Evolutionary conservation across 257 asterid genomes (phyloP).

Genomic region (Solanum bulbocastanum): DNA sequence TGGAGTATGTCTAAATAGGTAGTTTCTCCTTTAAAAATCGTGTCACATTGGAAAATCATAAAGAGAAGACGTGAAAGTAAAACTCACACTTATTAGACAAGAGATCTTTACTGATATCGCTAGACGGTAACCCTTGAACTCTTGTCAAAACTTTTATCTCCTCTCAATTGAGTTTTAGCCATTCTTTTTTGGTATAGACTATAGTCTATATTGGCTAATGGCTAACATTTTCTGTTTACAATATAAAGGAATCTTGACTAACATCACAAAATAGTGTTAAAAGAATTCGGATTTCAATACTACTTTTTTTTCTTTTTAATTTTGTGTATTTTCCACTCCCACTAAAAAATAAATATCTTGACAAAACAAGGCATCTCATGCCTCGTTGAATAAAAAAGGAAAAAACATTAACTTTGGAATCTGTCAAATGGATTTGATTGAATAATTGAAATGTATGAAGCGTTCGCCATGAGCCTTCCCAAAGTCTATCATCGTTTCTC

Average conservation of each 20-base stretch:
- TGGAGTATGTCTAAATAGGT: too few species aligned
- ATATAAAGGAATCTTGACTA: background rate
- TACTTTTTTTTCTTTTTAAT: background rate
- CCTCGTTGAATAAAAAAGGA: background rate
- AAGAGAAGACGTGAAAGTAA: rapidly evolving
- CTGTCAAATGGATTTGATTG: background rate
- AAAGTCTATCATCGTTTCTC: constrained; percentile 46
- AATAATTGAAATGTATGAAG: background rate
- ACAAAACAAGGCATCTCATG: background rate
- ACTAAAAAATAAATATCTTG: background rate
- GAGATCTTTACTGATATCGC: background rate
- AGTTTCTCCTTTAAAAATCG: background rate
- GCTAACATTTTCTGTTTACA: background rate
- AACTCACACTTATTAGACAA: background rate
- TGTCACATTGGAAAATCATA: background rate
- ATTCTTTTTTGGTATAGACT: background rate
- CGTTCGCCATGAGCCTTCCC: constrained; percentile 38
- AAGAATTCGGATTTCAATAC: background rate
- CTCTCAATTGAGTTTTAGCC: background rate
- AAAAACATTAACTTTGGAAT: background rate
- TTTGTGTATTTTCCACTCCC: background rate
- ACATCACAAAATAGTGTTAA: background rate
- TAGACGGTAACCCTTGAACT: rapidly evolving
- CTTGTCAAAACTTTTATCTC: background rate
- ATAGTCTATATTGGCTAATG: background rate